Base-by-base conservation (phyloP, 768 basidiomycete species). In the Collybiopsis confluens region DNA sequence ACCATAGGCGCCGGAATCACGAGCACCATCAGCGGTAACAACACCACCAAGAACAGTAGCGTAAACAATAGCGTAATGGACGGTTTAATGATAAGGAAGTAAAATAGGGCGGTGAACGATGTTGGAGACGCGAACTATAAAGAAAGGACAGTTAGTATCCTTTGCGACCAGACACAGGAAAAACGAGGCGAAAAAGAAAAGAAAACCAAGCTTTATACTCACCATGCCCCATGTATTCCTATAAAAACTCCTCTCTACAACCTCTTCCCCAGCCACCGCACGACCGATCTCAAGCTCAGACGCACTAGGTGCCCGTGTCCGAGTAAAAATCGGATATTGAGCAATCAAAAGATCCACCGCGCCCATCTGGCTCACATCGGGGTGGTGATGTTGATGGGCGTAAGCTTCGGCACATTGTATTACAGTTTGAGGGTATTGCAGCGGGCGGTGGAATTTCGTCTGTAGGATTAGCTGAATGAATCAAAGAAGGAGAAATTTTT, bases 71-170 rank as follows among this genome's bases (percentile, higher is more conserved):
- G 67, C 1, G 89, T 90, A 65, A 92, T 87, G 27, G 81, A 76
- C 2, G 90, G 88, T 65, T 92, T 92, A 73, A 92, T 83, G 46
- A 92, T 87, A 56, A 92, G 78, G 70, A 92, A 92, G 65, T 92
- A 92, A 74, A 92, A 92, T 2, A 92, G 76, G 0, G 90, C 85
- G 70, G 88, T 88, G 67, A 90, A 92, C 16, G 90, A 88, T 4
- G 86, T 88, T 36, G 86, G 71, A 61, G 92, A 90, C 38, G 85
- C 84, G 68, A 92, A 92, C 89, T 90, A 59, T 18, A 43, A 4
- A 8, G 24, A 38, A 43, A 9, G 20, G 20, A 28, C 0, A 43
- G 10, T 23, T n/a, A n/a, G n/a, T n/a, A n/a, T n/a, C n/a, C n/a
- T 33, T 33, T 33, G 30, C 30, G 11, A 18, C 18, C 57, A 44